phyloP scores from a whole-genome alignment of 768 basidiomycete genomes.

The Collybia mongolica region DNA sequence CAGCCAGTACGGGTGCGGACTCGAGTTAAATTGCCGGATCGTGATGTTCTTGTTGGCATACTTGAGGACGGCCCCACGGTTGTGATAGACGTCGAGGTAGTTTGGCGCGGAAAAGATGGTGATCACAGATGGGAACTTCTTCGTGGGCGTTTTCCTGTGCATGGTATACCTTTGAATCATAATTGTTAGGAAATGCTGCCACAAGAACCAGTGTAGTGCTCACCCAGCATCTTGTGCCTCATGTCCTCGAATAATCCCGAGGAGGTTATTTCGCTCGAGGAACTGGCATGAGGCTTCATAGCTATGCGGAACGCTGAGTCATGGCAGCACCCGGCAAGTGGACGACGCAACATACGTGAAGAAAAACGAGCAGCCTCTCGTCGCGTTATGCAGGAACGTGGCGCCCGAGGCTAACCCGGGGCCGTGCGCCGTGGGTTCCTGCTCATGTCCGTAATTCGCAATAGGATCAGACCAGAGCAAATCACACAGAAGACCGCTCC shows the following conservation, averaged over 20 bases:
- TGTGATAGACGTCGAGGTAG: constrained; percentile 95
- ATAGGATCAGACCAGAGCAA: constrained; percentile 96
- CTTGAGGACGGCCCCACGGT: constrained; percentile 95
- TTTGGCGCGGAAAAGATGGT: constrained; percentile 98
- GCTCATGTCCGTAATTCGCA: constrained; percentile 83
- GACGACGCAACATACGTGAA: constrained; percentile 67
- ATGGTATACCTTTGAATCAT: constrained; percentile 68
- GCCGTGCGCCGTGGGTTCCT: constrained; percentile 48
- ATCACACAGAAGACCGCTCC: constrained; percentile 89
- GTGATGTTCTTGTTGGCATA: constrained; percentile 97
- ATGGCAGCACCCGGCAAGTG: constrained; percentile 1
- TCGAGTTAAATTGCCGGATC: constrained; percentile 82
- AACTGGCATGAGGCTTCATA: constrained; percentile 93
- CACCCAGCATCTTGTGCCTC: constrained; percentile 97
- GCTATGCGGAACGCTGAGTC: constrained; percentile 30
- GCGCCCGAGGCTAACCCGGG: constrained; percentile 54
- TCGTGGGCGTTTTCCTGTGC: constrained; percentile 92
- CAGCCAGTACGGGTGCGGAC: constrained; percentile 89
- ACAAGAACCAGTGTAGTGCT: constrained; percentile 12
- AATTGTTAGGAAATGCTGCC: background rate
- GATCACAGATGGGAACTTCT: constrained; percentile 95
- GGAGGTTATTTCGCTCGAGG: constrained; percentile 84
- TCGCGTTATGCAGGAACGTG: constrained; percentile 77
- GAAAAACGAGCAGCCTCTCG: constrained; percentile 89
- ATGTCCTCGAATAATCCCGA: constrained; percentile 95